phyloP scores from a whole-genome alignment of 192 early-diverging fungal genomes.

The Backusella australiensis region DNA sequence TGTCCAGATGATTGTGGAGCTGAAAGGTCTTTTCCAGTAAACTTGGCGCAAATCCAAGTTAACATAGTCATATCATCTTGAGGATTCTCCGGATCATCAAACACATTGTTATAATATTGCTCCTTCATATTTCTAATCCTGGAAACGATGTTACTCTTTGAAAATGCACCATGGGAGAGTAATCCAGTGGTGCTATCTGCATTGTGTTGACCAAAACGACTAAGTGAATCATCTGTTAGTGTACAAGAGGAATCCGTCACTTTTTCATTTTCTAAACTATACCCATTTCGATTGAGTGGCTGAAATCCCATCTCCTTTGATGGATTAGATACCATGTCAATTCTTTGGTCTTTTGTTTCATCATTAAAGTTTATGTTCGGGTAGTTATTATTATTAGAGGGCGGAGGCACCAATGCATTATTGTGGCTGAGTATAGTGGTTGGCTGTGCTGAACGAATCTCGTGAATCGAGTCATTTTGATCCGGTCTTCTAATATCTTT shows the following conservation, averaged over 20 bases:
- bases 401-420: neutral
- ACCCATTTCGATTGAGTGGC: neutral
- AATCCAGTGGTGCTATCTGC: neutral
- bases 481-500: neutral
- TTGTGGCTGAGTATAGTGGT: neutral
- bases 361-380: neutral
- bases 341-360: neutral
- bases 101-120: neutral
- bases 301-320: neutral
- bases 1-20: slow-evolving; percentile 10
- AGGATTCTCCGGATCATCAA: neutral
- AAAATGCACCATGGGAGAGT: neutral
- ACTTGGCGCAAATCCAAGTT: neutral
- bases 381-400: neutral
- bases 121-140: neutral
- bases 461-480: neutral
- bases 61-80: neutral
- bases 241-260: neutral
- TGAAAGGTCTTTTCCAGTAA: slow-evolving; percentile 7
- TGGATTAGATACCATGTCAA: neutral
- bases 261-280: neutral
- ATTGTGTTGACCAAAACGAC: neutral
- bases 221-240: neutral
- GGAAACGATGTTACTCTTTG: neutral
- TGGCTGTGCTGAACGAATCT: neutral